A percentile compares a stretch with the other conserved stretches of the same genome.
Evolutionary conservation across 2,329 filamentous ascomycete genomes (phyloP).

Genomic region (Thermoascus crustaceus): DNA sequence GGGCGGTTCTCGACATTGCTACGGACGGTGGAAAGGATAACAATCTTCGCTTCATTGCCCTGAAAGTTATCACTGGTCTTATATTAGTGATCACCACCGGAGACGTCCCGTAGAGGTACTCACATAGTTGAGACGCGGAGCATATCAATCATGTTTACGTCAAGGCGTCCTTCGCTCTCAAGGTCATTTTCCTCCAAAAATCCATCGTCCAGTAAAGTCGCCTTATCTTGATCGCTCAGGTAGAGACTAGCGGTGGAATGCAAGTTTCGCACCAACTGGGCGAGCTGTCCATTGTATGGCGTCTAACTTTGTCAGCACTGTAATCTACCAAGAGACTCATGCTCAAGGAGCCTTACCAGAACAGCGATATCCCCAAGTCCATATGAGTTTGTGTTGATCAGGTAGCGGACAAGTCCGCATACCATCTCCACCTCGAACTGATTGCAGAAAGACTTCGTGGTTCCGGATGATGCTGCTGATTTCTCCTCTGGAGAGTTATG

Average conservation of each 20-base stretch:
- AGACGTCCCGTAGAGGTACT: constrained; percentile 3
- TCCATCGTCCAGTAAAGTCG: constrained; percentile 38
- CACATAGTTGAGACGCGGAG: neutral
- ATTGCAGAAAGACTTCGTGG: constrained; percentile 35
- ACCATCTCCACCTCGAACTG: constrained; percentile 53
- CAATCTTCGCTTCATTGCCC: constrained; percentile 60
- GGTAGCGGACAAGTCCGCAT: constrained; percentile 50
- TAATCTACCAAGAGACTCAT: neutral
- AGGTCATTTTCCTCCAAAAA: constrained; percentile 17
- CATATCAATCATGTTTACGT: constrained; percentile 1
- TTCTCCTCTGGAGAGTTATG: constrained; percentile 31
- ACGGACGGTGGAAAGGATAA: constrained; percentile 58
- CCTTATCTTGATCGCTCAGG: constrained; percentile 51
- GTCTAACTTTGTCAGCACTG: constrained; percentile 28
- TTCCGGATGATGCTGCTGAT: constrained; percentile 9
- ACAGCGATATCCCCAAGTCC: constrained; percentile 53
- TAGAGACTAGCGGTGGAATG: constrained; percentile 46
- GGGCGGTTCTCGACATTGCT: constrained; percentile 50
- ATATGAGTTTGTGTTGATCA: constrained; percentile 56
- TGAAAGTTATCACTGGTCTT: constrained; percentile 65
- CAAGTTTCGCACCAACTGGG: constrained; percentile 30
- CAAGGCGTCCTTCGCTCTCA: neutral
- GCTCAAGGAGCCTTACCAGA: constrained; percentile 23
- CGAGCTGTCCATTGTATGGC: constrained; percentile 41
- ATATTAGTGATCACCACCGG: constrained; percentile 40